These are phyloP conservation scores for Chrysochromulina tobinii DNA, from an alignment of 78 protist species.

Conservation along the genomic window DNA sequence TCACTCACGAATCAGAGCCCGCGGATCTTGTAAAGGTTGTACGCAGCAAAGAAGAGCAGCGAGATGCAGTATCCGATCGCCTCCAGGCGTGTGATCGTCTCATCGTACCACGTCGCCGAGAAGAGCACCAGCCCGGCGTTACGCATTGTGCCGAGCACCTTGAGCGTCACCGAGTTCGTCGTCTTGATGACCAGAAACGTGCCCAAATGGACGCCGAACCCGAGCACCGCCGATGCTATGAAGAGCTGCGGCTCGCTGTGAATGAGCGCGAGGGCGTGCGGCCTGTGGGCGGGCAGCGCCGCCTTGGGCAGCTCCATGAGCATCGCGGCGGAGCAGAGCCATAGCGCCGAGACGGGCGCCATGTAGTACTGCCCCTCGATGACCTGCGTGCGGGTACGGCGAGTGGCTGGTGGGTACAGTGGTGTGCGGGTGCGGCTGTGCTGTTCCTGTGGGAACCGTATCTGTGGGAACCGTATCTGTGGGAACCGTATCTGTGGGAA, in stretches of 20 bases:
- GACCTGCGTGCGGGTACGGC: too few species aligned
- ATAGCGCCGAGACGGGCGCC: slow-evolving; percentile 12
- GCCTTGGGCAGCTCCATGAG: slow-evolving; percentile 29
- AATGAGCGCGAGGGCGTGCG: neutral
- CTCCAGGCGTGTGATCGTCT: neutral
- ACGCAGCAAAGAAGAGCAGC: neutral
- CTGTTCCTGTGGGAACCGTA: too few species aligned
- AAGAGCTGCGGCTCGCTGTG: neutral
- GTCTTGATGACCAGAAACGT: neutral
- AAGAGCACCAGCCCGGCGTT: slow-evolving; percentile 27
- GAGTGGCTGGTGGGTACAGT: too few species aligned
- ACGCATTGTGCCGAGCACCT: slow-evolving; percentile 28
- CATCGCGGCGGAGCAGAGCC: neutral
- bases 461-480: too few species aligned
- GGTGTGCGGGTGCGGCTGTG: too few species aligned
- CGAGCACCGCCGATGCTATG: neutral
- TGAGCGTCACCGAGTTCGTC: slow-evolving; percentile 28
- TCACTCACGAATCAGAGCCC: too few species aligned
- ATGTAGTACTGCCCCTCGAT: slow-evolving; percentile 29
- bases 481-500: too few species aligned
- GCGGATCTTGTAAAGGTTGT: neutral
- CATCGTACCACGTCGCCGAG: neutral
- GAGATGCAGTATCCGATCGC: neutral
- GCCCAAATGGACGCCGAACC: neutral
- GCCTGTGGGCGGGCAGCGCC: neutral